Evolutionary conservation across 1,284 basidiomycete species (phyloP).

Genomic region (Heliocybe sulcata): DNA sequence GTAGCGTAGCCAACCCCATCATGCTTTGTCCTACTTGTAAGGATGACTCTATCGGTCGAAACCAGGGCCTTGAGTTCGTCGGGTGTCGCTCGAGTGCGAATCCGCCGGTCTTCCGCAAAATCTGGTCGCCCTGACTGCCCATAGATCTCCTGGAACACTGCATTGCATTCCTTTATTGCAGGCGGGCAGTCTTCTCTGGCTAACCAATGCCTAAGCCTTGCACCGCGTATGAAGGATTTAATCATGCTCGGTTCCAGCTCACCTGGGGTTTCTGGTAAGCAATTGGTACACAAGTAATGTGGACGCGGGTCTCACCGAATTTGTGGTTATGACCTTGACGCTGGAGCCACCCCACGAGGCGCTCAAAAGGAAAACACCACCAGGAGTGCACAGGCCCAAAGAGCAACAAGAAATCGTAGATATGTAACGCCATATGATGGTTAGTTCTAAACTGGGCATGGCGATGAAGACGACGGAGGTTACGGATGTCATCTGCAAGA

Average conservation of each 20-base stretch:
- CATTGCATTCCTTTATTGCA: not conserved
- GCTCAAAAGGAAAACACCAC: conserved; percentile 29
- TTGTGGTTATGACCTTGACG: conserved; percentile 15
- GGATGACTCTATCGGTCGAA: not conserved
- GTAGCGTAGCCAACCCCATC: not conserved
- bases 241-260: not conserved
- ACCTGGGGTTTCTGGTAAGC: not conserved
- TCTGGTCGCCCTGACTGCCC: too few relatives aligned
- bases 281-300: not conserved
- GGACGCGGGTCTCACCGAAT: not conserved
- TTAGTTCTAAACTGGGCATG: too few relatives aligned
- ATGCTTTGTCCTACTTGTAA: not conserved
- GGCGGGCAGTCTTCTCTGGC: not conserved
- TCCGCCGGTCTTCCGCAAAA: too few relatives aligned
- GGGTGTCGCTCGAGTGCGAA: too few relatives aligned
- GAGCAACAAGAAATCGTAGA: conserved; percentile 22
- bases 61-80: too few relatives aligned
- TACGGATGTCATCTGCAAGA: conserved; percentile 15
- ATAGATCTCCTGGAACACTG: too few relatives aligned
- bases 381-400: conserved; percentile 27
- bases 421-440: conserved; percentile 21
- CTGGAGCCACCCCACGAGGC: conserved; percentile 22
- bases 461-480: too few relatives aligned
- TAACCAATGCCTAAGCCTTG: not conserved
- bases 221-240: not conserved